Percentiles rank a stretch among this genome's conserved stretches.
Evolutionary conservation across 768 basidiomycete species (phyloP).

Genomic region (Dendrothele bispora): DNA sequence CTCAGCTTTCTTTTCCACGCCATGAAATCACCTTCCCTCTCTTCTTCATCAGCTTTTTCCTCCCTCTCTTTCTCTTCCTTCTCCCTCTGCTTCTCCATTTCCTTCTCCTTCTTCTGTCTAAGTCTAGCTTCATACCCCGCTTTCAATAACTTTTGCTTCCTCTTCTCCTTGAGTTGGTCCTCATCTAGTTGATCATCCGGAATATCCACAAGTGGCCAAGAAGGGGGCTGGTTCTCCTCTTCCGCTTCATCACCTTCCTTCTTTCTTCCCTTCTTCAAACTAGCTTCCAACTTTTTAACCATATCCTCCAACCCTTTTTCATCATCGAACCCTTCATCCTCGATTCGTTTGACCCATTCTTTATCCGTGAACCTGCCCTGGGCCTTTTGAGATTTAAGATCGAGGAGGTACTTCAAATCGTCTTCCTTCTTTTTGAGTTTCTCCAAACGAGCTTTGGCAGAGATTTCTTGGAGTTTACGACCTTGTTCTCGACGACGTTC

Average conservation of each 20-base stretch:
- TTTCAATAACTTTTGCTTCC: conserved; percentile 88
- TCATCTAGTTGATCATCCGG: conserved; percentile 91
- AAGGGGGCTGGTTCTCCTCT: conserved; percentile 72
- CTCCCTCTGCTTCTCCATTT: conserved; percentile 78
- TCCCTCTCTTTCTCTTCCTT: conserved; percentile 70
- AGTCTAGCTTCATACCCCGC: conserved; percentile 91
- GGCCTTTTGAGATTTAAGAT: conserved; percentile 54
- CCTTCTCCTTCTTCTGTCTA: conserved; percentile 83
- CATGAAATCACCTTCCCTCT: conserved; percentile 65
- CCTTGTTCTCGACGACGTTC: conserved; percentile 86
- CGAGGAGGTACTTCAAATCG: conserved; percentile 64
- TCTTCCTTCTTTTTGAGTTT: conserved; percentile 82
- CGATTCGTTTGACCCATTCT: conserved; percentile 73
- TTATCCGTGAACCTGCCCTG: conserved; percentile 64
- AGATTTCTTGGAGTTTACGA: conserved; percentile 85
- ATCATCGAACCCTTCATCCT: conserved; percentile 71
- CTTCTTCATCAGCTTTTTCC: conserved; percentile 79
- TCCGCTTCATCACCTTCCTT: conserved; percentile 71
- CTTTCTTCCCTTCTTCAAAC: conserved; percentile 74
- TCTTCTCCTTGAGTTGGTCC: conserved; percentile 91
- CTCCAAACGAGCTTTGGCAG: conserved; percentile 80
- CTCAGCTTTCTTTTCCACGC: conserved; percentile 78
- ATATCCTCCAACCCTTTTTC: conserved; percentile 78
- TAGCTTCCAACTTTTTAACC: conserved; percentile 83
- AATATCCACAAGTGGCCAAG: conserved; percentile 88